Base-by-base conservation (phyloP, 768 basidiomycete genomes). In the Termitomyces sp. region DNA sequence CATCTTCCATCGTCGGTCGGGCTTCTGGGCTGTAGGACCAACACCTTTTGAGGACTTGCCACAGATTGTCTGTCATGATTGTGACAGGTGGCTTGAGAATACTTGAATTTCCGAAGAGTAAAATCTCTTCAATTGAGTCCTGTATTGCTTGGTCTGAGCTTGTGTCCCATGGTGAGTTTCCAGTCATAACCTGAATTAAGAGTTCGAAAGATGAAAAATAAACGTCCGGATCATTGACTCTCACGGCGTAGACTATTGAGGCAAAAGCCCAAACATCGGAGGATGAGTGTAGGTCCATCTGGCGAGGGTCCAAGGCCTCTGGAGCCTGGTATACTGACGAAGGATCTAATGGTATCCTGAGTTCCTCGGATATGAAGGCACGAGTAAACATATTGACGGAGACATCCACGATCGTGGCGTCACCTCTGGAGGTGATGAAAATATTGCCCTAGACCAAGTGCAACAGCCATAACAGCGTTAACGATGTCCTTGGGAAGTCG, bases 261-360 rank as follows among this genome's bases (percentile, higher is more conserved):
- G 53, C 59, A 23, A 64, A 58, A 1, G 66, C 60, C 28, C 62
- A 63, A 0, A 64, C 60, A 46, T 65, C 66, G 1, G 60, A 59
- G 4, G 61, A 20, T 32, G 61, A 58, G 5, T n/a, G n/a, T 20
- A 61, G 48, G 13, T 35, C 55, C 7, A 52, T 50, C 20, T 47
- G 43, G 7, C 53, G 7, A 4, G 48, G 20, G 18, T 28, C 49
- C 28, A 63, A 40, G 13, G 56, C 40, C 35, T 64, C 63, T 20
- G 61, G 63, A 3, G 63, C 55, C 48, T 61, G 61, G 38, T 64
- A 63, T 5, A 59, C 12, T n/a, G 49, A 57, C 4, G 58, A 59
- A 5, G 14, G 14, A 0, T 43, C 30, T 4, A 40, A 40, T 9
- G 33, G 35, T 10, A 57, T 18, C 41, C 56, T 59, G 6, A 32